Evolutionary conservation across 202 grass and related monocot species (phyloP), one percentile per base, ranked within the genome.

Genomic region (Dendrocalamus latiflorus): DNA sequence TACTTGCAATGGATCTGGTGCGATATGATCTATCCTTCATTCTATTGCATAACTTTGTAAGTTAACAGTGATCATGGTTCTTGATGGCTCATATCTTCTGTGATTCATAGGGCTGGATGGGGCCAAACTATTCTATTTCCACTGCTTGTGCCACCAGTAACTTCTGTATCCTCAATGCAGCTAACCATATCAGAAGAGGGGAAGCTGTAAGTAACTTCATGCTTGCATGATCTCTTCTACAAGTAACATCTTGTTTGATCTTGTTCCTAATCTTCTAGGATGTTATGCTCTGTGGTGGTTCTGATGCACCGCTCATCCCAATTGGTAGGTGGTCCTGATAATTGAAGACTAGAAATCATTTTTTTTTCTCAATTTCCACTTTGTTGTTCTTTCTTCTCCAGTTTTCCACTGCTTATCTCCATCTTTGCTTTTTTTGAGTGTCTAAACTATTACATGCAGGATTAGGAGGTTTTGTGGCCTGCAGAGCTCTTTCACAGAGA

Each of bases 1-100:
- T 99, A 78, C 96, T 99, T 89, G 96, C 93, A 76, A 99, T 99
- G 89, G 96, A 99, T 92, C 89, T 99, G 93, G 96, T 99, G 79
- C 8, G 81, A 71, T 68, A 68, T 47, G 34, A 64, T 70, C 43
- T 65, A 14, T 81, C 45, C 17, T 77, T 68, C 33, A 84, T 76
- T 57, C 68, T 72, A 55, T 74, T 73, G 18, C 47, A 8, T 33
- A 67, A 48, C 45, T 65, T 61, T 80, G 15, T 59, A 49, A 47
- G 41, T 33, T 81, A 67, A 65, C 43, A 76, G 20, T 0, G 1
- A 70, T n/a, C 47, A 42, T 48, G 42, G 14, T 80, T 77, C 60
- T 75, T 42, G 13, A 78, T 24, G 55, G 28, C 37, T 75, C 65
- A 72, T 59, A 54, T 72, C 72, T 84, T 88, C 26, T 72, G 26